Base-by-base conservation (phyloP, 2,329 filamentous ascomycete species). In the Sporothrix protearum region DNA sequence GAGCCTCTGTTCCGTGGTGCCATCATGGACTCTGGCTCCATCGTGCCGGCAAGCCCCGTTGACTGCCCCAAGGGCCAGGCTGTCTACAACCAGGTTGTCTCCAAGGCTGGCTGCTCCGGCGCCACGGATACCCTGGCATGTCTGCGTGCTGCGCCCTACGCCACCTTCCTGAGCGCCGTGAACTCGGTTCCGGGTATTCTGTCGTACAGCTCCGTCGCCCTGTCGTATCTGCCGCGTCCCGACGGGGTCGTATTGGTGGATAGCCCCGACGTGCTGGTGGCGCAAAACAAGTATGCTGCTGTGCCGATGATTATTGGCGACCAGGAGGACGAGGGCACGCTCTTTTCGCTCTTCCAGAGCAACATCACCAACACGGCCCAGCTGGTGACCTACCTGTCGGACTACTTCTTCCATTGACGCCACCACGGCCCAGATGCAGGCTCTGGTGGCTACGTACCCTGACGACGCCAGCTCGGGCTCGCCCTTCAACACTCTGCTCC, bases 301-400 rank as follows among this genome's bases (percentile, higher is more conserved):
- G 83, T 86, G 1, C 84, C 84, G 47, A 82, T 83, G 80, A 85
- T 86, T 74, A 85, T 91, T 51, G 91, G 92, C 55, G 86, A 93
- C 77, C 91, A 93, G 79, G 91, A 94, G 81, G 92, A 95, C 77
- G 92, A 95, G 79, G 91, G 92, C 22, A 93, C 92, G 0, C 79
- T 94, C 1, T 93, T 94, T 77, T 83, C 89, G 5, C 82, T 94
- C 45, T 89, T 90, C 78, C 90, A 92, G 74, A 77, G 80, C 42
- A 92, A 94, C 78, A 81, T 94, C 68, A 91, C 87, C 10, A 90
- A 85, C 0, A 87, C 84, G 0, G 80, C 80, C 0, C 80, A 88
- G 6, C 75, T 94, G 0, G 83, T 88, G 45, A 80, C 85, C 22
- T 95, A 95, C 76, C 80, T 96, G 28, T 76, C 80, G 1, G 77